Evolutionary conservation across 768 basidiomycete genomes (phyloP), one percentile per base, ranked within the genome.

Genomic region (Suillus cothurnatus): DNA sequence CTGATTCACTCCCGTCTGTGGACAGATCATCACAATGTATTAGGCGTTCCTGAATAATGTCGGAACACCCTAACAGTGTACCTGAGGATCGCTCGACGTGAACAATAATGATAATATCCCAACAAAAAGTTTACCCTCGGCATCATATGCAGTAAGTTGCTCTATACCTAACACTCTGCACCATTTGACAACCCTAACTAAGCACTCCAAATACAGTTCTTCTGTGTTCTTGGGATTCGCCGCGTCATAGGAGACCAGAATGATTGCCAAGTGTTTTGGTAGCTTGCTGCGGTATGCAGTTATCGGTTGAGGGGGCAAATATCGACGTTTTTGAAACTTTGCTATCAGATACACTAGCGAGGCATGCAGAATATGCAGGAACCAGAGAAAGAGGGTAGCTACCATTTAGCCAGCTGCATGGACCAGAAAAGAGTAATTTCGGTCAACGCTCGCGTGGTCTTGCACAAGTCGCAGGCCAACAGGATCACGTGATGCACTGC

Each of bases 121-220:
- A 58, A 43, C 19, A 50, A 34, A 19, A 39, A 23, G 73, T 86
- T 63, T 71, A 93, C 93, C 92, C 63, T 84, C 78, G 63, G 84
- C 81, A 72, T 94, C 93, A 67, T 92, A 94, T 4, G 91, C 81
- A 12, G 88, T 91, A 56, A 94, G 78, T 60, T 83, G 82, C 66
- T 79, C 76, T 58, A 94, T 86, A 17, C 91, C 90, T 38, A 80
- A 77, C n/a, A 69, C 73, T 62, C 81, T 82, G 77, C 89, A 93
- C 88, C 90, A 94, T 12, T 74, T 74, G 11, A 84, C 83, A 15
- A 82, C 82, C 55, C 79, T 80, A 59, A 84, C 74, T 12, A 90
- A 79, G 68, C 84, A 87, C 68, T 86, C 80, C 21, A 87, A 74
- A 60, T 92, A 74, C 43, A 75, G 77, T 23, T 74, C 73, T 63